phyloP scores from a whole-genome alignment of 345 rosid genomes.

The Citrus australasica region DNA sequence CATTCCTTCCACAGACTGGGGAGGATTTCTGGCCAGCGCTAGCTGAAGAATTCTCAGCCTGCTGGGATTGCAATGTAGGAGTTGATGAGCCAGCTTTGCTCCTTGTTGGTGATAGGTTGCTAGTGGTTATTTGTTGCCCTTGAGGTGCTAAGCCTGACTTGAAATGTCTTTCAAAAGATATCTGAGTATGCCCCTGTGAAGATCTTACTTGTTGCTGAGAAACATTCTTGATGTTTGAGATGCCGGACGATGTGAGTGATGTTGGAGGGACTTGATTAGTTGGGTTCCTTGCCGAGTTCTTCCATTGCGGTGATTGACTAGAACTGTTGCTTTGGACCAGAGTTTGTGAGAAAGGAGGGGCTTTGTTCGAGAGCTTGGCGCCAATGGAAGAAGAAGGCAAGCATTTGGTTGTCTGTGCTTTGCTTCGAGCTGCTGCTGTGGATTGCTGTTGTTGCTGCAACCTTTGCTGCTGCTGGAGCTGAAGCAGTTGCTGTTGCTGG shows the following conservation, averaged over 20 bases:
- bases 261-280: slow-evolving; percentile 6
- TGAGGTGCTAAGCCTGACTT: slow-evolving; percentile 21
- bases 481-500: slow-evolving; percentile 29
- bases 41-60: slow-evolving; percentile 29
- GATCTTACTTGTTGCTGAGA: slow-evolving; percentile 39
- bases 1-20: slow-evolving; percentile 60
- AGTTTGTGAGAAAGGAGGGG: slow-evolving; percentile 15
- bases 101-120: slow-evolving; percentile 24
- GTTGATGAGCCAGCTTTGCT: slow-evolving; percentile 28
- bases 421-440: slow-evolving; percentile 26
- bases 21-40: slow-evolving; percentile 41
- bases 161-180: slow-evolving; percentile 42
- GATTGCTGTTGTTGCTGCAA: slow-evolving; percentile 37
- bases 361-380: slow-evolving; percentile 18
- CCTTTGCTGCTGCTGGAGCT: slow-evolving; percentile 32
- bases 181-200: slow-evolving; percentile 43
- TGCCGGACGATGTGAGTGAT: slow-evolving; percentile 19
- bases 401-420: slow-evolving; percentile 12
- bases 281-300: slow-evolving; percentile 22
- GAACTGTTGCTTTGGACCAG: slow-evolving; percentile 23
- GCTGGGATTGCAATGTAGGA: slow-evolving; percentile 29
- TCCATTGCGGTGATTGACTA: slow-evolving; percentile 37
- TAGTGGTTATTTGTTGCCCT: slow-evolving; percentile 31
- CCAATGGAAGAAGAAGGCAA: slow-evolving; percentile 22
- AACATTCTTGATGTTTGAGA: slow-evolving; percentile 27